A percentile compares a stretch with the other conserved stretches of the same genome.
Evolutionary conservation across 2,329 filamentous ascomycete genomes (phyloP).

Genomic region (Epichloe festucae): DNA sequence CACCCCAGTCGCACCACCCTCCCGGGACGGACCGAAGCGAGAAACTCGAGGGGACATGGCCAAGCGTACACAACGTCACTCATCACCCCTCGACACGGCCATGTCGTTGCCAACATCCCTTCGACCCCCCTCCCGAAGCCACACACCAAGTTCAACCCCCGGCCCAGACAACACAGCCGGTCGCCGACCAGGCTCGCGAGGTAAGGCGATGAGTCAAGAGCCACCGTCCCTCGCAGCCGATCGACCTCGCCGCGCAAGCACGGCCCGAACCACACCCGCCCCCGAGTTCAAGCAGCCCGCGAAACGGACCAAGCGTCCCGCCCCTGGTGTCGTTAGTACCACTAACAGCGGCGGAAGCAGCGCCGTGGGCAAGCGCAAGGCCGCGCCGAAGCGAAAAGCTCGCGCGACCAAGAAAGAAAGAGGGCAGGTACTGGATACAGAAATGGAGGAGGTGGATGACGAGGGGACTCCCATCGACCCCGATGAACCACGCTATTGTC

Average conservation of each 20-base stretch:
- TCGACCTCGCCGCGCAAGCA: slow-evolving; percentile 41
- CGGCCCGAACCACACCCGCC: slow-evolving; percentile 43
- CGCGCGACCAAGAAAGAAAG: slow-evolving; percentile 35
- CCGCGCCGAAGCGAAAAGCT: slow-evolving; percentile 53
- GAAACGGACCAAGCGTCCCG: slow-evolving; percentile 56
- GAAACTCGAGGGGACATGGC: slow-evolving; percentile 32
- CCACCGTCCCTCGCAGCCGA: slow-evolving; percentile 38
- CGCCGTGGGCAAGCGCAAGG: slow-evolving; percentile 60
- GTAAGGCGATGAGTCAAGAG: slow-evolving; percentile 39
- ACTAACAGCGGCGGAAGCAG: slow-evolving; percentile 48
- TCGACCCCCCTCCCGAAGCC: slow-evolving; percentile 20
- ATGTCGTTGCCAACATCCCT: not conserved
- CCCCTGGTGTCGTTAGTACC: slow-evolving; percentile 56
- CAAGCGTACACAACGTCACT: slow-evolving; percentile 27
- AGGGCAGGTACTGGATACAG: slow-evolving; percentile 27
- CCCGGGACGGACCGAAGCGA: slow-evolving; percentile 23
- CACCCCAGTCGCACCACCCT: slow-evolving; percentile 17
- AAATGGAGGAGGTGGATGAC: slow-evolving; percentile 50
- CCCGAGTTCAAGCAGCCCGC: slow-evolving; percentile 31
- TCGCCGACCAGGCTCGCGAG: slow-evolving; percentile 38
- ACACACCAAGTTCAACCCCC: slow-evolving; percentile 22
- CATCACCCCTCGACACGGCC: slow-evolving; percentile 9
- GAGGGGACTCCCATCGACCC: slow-evolving; percentile 61
- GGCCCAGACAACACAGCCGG: slow-evolving; percentile 20
- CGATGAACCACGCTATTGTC: slow-evolving; percentile 62